Evolutionary conservation across 2,329 filamentous ascomycete genomes (phyloP), one percentile per base, ranked within the genome.

Genomic region (Uncinocarpus reesii): DNA sequence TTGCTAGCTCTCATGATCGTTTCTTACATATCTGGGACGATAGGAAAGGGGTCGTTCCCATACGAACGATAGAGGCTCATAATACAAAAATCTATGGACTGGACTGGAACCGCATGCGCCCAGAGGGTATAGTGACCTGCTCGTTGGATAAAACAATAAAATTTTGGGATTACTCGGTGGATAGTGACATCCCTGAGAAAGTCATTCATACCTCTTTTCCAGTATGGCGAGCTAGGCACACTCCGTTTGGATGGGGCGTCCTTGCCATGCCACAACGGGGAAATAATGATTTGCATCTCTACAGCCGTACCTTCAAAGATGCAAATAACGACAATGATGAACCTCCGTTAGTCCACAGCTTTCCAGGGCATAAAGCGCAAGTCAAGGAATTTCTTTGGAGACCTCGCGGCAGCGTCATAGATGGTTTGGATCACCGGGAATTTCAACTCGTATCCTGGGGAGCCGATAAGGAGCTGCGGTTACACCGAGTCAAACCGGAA

Each of bases 381-480:
- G 87, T 86, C 24, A 94, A 92, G 60, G 89, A 95, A 58, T 95
- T 95, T 52, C 69, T 95, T 8, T 95, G 89, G 89, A 78, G 89
- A 62, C 78, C 79, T 41, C 79, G 89, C 48, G 89, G 89, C 31
- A 71, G 73, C 16, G 76, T 77, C 15, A 76, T 79, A 13, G 78
- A 86, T 47, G 76, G 77, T n/a, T 67, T 83, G 38, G 89, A 95
- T 58, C 73, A 88, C 53, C 79, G 90, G 57, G 89, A 95, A 45
- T 95, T 95, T 54, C 89, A 95, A 63, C 73, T 95, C 15, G 86
- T 95, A 0, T 89, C 89, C 0, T 95, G 89, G 89, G 88, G 88
- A 21, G 82, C 85, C 42, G 90, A 95, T 62, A 84, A 84, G 55
- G 79, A 88, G 58, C 71, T 95, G 24, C 81, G 84, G 42, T 72